Conservation (phyloP, 495 filamentous ascomycete genomes). For the Neurospora sp. region DNA sequence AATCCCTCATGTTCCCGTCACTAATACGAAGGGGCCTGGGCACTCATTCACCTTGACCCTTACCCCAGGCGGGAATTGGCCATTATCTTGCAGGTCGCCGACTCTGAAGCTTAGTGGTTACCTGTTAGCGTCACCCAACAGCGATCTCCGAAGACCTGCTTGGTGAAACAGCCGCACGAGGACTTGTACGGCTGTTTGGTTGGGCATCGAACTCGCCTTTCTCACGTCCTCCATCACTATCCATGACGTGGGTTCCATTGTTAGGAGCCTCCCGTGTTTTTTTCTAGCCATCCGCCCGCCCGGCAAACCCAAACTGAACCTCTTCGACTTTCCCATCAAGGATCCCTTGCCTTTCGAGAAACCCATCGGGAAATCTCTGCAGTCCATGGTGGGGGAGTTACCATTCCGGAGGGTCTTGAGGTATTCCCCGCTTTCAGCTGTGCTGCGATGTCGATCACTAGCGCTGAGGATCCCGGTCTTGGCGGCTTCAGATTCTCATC, state of each 20-base stretch:
- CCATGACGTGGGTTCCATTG: neutral
- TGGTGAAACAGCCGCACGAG: neutral
- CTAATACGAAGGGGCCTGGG: no score
- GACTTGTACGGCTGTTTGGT: neutral
- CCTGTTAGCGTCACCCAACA: neutral
- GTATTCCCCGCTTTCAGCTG: neutral
- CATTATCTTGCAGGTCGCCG: neutral
- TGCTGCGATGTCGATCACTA: neutral
- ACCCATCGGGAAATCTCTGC: neutral
- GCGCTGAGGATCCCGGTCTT: neutral
- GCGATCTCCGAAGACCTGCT: neutral
- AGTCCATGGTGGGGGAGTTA: neutral
- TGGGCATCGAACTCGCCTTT: neutral
- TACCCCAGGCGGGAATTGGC: neutral
- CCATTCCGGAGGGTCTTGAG: neutral
- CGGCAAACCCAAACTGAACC: neutral
- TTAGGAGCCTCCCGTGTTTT: neutral
- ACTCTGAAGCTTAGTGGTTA: neutral
- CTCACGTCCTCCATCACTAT: neutral
- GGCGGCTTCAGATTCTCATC: neutral
- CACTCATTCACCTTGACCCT: neutral
- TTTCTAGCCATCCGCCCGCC: neutral
- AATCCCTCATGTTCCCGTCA: no score
- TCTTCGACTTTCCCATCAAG: neutral
- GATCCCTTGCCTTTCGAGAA: neutral